These are phyloP conservation scores for Gleditsia sinensis DNA, from an alignment of 306 rosid species.

Conservation along the genomic window DNA sequence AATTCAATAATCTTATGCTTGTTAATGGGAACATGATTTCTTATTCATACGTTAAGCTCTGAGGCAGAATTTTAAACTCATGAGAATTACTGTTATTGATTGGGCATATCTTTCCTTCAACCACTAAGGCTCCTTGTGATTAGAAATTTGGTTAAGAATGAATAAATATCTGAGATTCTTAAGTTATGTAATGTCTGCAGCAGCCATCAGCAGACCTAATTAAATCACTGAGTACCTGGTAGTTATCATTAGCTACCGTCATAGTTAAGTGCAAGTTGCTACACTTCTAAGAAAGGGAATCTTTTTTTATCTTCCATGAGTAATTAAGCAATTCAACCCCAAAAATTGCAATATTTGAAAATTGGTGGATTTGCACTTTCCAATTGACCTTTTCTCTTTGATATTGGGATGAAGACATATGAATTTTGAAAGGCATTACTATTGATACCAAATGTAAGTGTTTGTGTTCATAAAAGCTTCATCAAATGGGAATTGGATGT, in stretches of 20 bases:
- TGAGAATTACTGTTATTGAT: conserved; percentile 26
- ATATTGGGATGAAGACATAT: neutral
- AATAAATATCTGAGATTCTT: conserved; percentile 13
- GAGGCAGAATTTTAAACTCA: conserved; percentile 28
- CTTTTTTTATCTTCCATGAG: neutral
- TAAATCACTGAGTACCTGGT: neutral
- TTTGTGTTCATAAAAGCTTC: neutral
- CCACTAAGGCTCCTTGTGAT: conserved; percentile 19
- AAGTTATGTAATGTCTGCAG: conserved; percentile 18
- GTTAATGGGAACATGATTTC: conserved; percentile 13
- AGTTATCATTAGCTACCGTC: conserved; percentile 4
- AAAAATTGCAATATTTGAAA: neutral
- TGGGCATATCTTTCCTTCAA: conserved; percentile 26
- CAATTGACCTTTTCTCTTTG: conserved; percentile 2
- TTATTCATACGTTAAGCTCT: neutral
- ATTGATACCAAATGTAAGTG: neutral
- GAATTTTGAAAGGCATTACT: neutral
- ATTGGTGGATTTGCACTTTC: neutral
- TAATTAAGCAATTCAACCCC: conserved; percentile 14
- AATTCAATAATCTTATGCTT: conserved; percentile 21
- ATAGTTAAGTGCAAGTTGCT: neutral
- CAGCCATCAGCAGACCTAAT: conserved; percentile 7
- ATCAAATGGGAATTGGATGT: conserved; percentile 3
- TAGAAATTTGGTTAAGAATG: conserved; percentile 16
- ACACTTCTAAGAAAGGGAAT: neutral